Evolutionary conservation across 257 asterid genomes (phyloP), one percentile per base, ranked within the genome.

Genomic region (Penstemon eatonii): DNA sequence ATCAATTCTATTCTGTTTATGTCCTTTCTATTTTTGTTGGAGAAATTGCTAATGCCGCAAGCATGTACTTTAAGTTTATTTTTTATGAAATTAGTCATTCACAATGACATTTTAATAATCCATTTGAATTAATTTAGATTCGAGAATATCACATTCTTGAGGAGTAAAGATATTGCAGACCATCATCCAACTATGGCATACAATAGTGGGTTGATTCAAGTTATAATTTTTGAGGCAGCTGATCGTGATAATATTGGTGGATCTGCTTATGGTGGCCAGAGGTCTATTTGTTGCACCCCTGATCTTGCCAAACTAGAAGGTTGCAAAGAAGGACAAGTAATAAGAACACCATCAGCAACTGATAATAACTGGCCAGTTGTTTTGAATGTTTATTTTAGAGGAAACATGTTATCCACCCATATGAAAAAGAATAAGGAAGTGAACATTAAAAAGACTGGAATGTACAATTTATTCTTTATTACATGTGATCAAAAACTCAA

Each of bases 261-360:
- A 72, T 94, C 99, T 60, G 93, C 97, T 43, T 94, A 94, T 79
- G 95, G 95, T 44, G 99, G 99, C 56, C 99, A 94, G 77, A 91
- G 96, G 78, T 83, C 97, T 37, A 91, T 94, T 41, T 94, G 99
- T 80, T 94, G 99, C 85, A 91, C 97, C 47, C 57, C 96, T 18
- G 99, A 94, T 94, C 95, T 91, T 66, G 91, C 99, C 57, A 91
- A 91, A 80, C 75, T 91, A 51, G 99, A 91, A 85, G 96, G 96
- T 33, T 94, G 99, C 86, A 91, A 82, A 67, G 81, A 94, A 78
- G 97, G 99, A 7, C 88, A 87, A 81, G 92, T 94, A 18, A 94
- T 94, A 52, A 75, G 79, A 71, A 68, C 79, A 64, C 91, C 93
- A 39, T 94, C 99, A 9, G 78, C 84, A 64, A 72, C 78, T 40